These are phyloP conservation scores for Trichocomaceae sp. DNA, from an alignment of 2,329 filamentous ascomycete genomes.

Conservation along the genomic window DNA sequence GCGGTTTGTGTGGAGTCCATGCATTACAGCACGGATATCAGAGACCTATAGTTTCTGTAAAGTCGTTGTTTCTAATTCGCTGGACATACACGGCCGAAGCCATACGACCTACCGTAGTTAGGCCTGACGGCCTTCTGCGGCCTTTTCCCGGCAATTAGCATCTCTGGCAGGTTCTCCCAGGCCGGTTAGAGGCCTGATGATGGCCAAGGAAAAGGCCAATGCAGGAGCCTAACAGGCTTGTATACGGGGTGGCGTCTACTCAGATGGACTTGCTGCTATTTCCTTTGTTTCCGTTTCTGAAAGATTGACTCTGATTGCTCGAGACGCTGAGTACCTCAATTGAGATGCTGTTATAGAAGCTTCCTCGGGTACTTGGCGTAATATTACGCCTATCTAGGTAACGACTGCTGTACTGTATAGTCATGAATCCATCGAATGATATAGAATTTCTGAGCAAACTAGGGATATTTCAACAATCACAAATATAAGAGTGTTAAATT, in stretches of 20 bases:
- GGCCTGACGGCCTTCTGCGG: not conserved
- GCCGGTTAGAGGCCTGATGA: not conserved
- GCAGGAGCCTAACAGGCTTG: not conserved
- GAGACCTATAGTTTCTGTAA: not conserved
- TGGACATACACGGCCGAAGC: not conserved
- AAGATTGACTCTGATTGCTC: not conserved
- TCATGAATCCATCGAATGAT: not conserved
- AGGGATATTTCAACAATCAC: not conserved
- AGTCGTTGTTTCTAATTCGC: not conserved
- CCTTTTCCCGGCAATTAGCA: not conserved
- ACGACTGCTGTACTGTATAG: not conserved
- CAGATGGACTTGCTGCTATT: not conserved
- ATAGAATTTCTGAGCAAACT: not conserved
- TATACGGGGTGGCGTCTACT: slow-evolving; percentile 1
- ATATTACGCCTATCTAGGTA: not conserved
- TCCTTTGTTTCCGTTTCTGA: not conserved
- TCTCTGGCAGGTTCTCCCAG: not conserved
- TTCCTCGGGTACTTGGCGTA: no score
- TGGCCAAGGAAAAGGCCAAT: not conserved
- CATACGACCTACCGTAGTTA: not conserved
- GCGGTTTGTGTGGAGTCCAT: slow-evolving; percentile 6
- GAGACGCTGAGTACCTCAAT: not conserved
- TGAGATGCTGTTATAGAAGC: not conserved
- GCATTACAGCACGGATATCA: not conserved
- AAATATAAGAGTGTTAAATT: not conserved